These are phyloP conservation scores for Anthracocystis panici-leucophaei DNA, from an alignment of 1,284 basidiomycete genomes.

Conservation along the genomic window DNA sequence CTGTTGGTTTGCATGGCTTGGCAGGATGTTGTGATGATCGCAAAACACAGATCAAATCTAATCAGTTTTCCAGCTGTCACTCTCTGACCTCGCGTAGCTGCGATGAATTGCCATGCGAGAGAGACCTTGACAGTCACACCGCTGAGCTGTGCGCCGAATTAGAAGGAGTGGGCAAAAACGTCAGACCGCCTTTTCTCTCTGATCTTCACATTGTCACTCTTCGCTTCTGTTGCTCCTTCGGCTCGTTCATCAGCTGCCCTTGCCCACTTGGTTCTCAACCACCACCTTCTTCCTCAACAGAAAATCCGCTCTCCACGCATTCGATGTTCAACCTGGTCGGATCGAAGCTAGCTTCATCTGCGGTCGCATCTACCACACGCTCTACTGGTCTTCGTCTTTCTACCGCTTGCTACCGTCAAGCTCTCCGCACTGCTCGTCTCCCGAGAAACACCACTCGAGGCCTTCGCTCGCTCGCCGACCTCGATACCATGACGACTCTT, in stretches of 20 bases:
- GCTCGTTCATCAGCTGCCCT: not conserved
- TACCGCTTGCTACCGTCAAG: conserved; percentile 2
- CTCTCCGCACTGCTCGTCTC: conserved; percentile 9
- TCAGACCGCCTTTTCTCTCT: not conserved
- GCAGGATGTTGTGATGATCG: conserved; percentile 4
- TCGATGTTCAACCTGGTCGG: conserved; percentile 50
- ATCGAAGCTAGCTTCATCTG: conserved; percentile 31
- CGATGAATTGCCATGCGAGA: not conserved
- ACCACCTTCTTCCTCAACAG: conserved; percentile 8
- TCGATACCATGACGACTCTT: conserved; percentile 47
- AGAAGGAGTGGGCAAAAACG: not conserved
- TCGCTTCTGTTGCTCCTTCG: not conserved
- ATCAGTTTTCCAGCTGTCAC: conserved; percentile 9
- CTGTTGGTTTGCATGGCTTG: conserved; percentile 2
- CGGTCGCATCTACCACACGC: conserved; percentile 16
- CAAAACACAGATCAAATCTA: conserved; percentile 1
- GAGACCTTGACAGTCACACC: no score
- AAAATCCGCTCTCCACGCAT: not conserved
- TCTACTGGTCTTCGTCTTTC: conserved; percentile 1
- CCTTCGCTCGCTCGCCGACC: conserved; percentile 56
- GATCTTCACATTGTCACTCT: not conserved
- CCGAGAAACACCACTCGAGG: conserved; percentile 17
- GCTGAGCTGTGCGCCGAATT: not conserved
- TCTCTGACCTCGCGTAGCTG: not conserved
- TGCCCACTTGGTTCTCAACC: not conserved